phyloP scores from a whole-genome alignment of 2,329 filamentous ascomycete species.

The Tolypocladium inflatum region DNA sequence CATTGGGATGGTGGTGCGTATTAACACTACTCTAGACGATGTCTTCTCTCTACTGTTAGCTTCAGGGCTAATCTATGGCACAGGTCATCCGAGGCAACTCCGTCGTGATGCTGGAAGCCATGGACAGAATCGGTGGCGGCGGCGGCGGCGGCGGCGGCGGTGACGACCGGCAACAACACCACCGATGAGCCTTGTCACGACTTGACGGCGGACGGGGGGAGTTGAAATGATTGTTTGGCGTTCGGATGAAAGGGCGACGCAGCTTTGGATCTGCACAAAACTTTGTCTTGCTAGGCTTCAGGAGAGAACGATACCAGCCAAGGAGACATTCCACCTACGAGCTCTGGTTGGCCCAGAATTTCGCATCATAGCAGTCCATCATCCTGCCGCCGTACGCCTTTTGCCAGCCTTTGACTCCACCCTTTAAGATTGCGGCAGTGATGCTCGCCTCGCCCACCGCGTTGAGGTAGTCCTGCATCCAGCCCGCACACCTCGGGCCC shows the following conservation, averaged over 20 bases:
- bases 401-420: constrained; percentile 48
- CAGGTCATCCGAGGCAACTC: constrained; percentile 95
- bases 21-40: not conserved
- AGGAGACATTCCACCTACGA: constrained; percentile 9
- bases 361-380: constrained; percentile 42
- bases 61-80: not conserved
- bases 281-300: not conserved
- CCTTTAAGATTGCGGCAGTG: constrained; percentile 36
- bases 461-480: constrained; percentile 47
- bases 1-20: constrained; percentile 82
- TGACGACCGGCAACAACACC: constrained; percentile 38
- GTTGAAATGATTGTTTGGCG: constrained; percentile 20
- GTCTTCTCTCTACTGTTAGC: not conserved
- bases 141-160: constrained; percentile 18
- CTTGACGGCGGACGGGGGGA: constrained; percentile 3
- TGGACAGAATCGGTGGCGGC: constrained; percentile 50
- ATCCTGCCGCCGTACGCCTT: constrained; percentile 33
- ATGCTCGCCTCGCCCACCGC: constrained; percentile 32
- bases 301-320: not conserved
- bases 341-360: constrained; percentile 20
- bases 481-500: constrained; percentile 41
- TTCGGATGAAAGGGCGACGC: constrained; percentile 17
- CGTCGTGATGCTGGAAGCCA: constrained; percentile 91
- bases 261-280: not conserved
- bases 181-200: constrained; percentile 12